Base-by-base conservation (phyloP, 2,329 filamentous ascomycete species). In the Capronia coronata region DNA sequence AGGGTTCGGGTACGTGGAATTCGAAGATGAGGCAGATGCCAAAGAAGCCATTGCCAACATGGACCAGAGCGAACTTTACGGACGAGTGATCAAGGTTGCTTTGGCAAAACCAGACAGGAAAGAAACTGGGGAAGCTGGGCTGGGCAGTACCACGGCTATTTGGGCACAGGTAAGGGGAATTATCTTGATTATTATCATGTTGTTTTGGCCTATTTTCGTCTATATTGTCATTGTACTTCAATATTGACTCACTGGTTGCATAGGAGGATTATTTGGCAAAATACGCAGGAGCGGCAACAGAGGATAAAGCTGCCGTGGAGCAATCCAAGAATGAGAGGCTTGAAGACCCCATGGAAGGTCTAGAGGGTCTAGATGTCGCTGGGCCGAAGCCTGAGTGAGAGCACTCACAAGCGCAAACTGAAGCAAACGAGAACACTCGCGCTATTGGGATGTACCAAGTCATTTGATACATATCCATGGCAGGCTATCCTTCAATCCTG, bases 21-120 rank as follows among this genome's bases (percentile, higher is more conserved):
- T 87, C 64, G 89, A 96, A 62, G 79, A 88, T 49, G 77, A 82
- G 10, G 80, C 84, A 49, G 93, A 98, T 69, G 91, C 90, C 22
- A 83, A 83, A 63, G 91, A 97, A 69, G 93, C 93, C 43, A 95
- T 98, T 67, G 89, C 97, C 75, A 98, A 98, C 66, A 97, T 98
- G 91, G 88, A 98, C 65, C 89, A 95, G 67, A 86, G 90, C 53
- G 91, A 97, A 71, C 79, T 98, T 39, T 97, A 91, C 65, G 94
- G 93, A 9, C 81, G 87, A 52, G 84, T 93, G 11, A 84, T 98
- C 66, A 95, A 90, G 67, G 91, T 97, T 44, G 90, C 88, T 38
- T 79, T 85, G 48, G 94, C 94, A 37, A 98, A 95, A 68, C 82
- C 87, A 25, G 88, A 93, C 55, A 43, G 54, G 23, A 96, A 95